Evolutionary conservation across 345 rosid genomes (phyloP), one percentile per base, ranked within the genome.

Genomic region (Eucalyptus dawsonii): DNA sequence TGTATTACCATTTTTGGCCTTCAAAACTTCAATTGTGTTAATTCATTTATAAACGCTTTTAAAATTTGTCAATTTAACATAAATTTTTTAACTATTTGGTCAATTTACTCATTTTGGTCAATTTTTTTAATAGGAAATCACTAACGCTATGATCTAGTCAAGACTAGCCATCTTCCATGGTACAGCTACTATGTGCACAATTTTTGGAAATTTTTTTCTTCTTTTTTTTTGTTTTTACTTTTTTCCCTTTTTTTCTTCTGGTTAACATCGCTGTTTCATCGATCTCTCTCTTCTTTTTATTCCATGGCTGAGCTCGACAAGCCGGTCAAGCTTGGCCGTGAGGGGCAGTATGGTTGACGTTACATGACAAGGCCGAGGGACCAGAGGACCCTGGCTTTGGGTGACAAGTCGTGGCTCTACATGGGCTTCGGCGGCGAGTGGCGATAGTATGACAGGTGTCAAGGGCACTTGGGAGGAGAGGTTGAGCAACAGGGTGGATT

Each of bases 101-200:
- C 3, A 11, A 1, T 37, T 69, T 72, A 72, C 3, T 72, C 2
- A 19, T 76, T 76, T 76, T 6, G 3, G 2, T 6, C 5, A 76
- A 76, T 21, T 76, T n/a, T n/a, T n/a, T 10, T 76, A 9, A 3
- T 0, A 5, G 8, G 5, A 72, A 72, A 72, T 21, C 7, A 4
- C 1, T 37, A 10, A 37, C 1, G 1, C 2, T 1, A 16, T 2
- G 22, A 16, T 65, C 19, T 65, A 65, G 16, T 29, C 9, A 27
- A 29, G 15, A 8, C 16, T 25, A 6, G 5, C 10, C 2, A 4
- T 15, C 5, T 16, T 14, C 16, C 11, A 7, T 65, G 37, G 6
- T 9, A 14, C 8, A 15, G 1, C 2, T 2, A 4, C 4, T 27
- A 4, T 25, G 4, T 27, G 15, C 15, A 60, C 31, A 62, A 62